phyloP scores from a whole-genome alignment of 2,329 filamentous ascomycete species.

The Chalara sp. region DNA sequence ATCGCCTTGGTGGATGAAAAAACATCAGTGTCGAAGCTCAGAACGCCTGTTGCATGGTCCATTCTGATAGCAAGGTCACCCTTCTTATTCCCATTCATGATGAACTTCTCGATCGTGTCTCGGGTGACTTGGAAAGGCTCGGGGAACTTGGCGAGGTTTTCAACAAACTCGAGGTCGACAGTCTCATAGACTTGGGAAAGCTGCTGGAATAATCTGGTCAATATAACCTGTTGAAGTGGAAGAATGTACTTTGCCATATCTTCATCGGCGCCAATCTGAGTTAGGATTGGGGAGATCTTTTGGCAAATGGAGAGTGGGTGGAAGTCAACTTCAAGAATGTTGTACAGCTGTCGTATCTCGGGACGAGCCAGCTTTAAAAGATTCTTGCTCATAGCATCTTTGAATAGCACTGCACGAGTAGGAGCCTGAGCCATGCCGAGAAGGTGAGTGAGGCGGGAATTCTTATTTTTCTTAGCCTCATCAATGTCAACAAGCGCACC shows the following conservation, averaged over 20 bases:
- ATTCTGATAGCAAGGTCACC: conserved; percentile 94
- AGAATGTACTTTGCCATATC: conserved; percentile 97
- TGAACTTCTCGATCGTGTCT: conserved; percentile 97
- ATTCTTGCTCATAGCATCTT: conserved; percentile 91
- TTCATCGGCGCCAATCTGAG: conserved; percentile 84
- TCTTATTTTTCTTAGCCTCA: conserved; percentile 97
- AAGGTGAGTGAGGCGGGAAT: conserved; percentile 90
- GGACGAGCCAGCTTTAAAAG: conserved; percentile 86
- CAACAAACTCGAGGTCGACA: conserved; percentile 88
- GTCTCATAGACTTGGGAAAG: conserved; percentile 98
- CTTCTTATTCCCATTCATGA: conserved; percentile 99
- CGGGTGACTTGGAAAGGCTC: conserved; percentile 91
- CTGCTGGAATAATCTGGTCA: conserved; percentile 97
- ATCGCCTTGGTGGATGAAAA: conserved; percentile 95
- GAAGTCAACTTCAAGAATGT: conserved; percentile 98
- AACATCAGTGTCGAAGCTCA: conserved; percentile 96
- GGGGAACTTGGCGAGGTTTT: conserved; percentile 90
- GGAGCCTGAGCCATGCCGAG: conserved; percentile 88
- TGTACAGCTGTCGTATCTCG: conserved; percentile 95
- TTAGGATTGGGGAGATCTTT: conserved; percentile 94
- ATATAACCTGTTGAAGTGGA: conserved; percentile 95
- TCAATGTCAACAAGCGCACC: conserved; percentile 96
- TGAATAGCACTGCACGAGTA: conserved; percentile 85
- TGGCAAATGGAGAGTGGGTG: conserved; percentile 97
- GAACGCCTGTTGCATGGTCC: conserved; percentile 87